Conservation (phyloP, 495 filamentous ascomycete genomes). For the Thermochaetoides thermophila region DNA sequence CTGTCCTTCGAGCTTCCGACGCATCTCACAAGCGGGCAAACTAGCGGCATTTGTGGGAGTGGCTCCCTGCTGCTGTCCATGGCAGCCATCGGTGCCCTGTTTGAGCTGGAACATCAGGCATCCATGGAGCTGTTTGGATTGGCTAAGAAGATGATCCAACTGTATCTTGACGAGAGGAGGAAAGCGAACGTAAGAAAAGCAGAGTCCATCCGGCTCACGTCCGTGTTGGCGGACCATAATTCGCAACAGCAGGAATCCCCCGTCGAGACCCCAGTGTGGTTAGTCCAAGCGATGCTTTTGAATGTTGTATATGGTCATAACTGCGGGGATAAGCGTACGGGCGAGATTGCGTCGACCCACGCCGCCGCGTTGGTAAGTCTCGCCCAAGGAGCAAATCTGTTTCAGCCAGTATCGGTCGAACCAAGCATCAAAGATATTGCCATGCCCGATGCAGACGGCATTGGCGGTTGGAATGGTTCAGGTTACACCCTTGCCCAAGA, state of each 20-base stretch:
- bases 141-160: conserved; percentile 86
- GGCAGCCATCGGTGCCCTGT: conserved; percentile 91
- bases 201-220: conserved; percentile 44
- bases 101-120: conserved; percentile 65
- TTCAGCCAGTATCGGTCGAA: conserved; percentile 37
- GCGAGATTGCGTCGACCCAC: conserved; percentile 83
- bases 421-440: conserved; percentile 21
- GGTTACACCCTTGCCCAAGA: conserved; percentile 44
- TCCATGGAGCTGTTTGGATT: conserved; percentile 84
- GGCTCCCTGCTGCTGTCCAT: conserved; percentile 90
- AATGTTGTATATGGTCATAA: conserved; percentile 95
- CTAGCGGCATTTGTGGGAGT: conserved; percentile 59
- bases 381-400: conserved; percentile 70
- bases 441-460: conserved; percentile 34
- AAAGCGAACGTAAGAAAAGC: conserved; percentile 79
- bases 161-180: conserved; percentile 84
- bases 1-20: conserved; percentile 75
- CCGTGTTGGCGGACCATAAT: conserved; percentile 31
- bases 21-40: conserved; percentile 45
- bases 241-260: conserved; percentile 44
- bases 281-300: conserved; percentile 96
- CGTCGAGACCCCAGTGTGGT: conserved; percentile 79
- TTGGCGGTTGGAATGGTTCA: conserved; percentile 31
- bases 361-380: conserved; percentile 83
- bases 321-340: conserved; percentile 78